Conservation (phyloP, 208 protist species). For the Blechomonas ayalai region DNA sequence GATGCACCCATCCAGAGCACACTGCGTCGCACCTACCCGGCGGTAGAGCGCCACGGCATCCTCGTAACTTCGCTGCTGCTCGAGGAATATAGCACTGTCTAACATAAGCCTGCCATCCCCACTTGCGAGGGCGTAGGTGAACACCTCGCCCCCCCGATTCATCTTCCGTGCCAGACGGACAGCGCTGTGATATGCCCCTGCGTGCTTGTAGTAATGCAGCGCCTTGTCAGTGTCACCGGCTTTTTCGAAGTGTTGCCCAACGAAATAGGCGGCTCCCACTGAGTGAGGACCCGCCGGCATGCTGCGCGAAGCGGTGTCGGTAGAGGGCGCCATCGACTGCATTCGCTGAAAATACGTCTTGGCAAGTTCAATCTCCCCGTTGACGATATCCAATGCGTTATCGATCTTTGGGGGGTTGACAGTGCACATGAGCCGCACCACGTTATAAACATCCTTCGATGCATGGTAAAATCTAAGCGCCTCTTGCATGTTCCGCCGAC, state of each 20-base stretch:
- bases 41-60: slow-evolving; percentile 94
- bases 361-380: slow-evolving; percentile 50
- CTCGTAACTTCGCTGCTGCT: slow-evolving; percentile 77
- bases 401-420: slow-evolving; percentile 72
- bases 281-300: slow-evolving; percentile 31
- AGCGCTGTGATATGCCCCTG: slow-evolving; percentile 86
- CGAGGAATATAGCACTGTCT: slow-evolving; percentile 84
- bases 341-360: slow-evolving; percentile 44
- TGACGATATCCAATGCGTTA: slow-evolving; percentile 76
- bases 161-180: slow-evolving; percentile 78
- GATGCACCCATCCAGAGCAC: slow-evolving; percentile 91
- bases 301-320: slow-evolving; percentile 4
- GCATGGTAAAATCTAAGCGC: slow-evolving; percentile 90
- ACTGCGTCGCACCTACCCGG: slow-evolving; percentile 85
- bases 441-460: slow-evolving; percentile 82
- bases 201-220: slow-evolving; percentile 87
- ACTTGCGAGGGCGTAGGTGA: slow-evolving; percentile 70
- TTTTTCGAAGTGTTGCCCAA: slow-evolving; percentile 89
- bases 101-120: slow-evolving; percentile 77
- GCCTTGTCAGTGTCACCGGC: slow-evolving; percentile 43
- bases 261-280: slow-evolving; percentile 89
- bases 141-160: slow-evolving; percentile 62
- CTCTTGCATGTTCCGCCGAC: slow-evolving; percentile 68
- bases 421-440: slow-evolving; percentile 89
- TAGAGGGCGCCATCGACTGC: slow-evolving; percentile 25